phyloP scores from a whole-genome alignment of 495 filamentous ascomycete species.

The Neurospora sp. region DNA sequence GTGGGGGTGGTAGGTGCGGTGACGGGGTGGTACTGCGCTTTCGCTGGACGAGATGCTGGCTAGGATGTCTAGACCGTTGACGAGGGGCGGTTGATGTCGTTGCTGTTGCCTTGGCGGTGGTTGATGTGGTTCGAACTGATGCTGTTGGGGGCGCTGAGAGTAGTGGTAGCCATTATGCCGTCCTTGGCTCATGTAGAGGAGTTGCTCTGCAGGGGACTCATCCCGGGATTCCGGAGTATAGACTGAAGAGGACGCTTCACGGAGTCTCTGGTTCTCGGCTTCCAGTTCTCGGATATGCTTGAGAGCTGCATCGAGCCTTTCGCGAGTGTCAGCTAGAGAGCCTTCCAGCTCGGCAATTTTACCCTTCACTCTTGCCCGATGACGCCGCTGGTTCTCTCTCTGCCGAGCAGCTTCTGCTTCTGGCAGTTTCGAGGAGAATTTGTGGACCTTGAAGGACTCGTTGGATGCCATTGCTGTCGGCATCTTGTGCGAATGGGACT shows the following conservation, averaged over 20 bases:
- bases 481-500: not conserved
- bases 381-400: constrained; percentile 24
- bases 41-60: not conserved
- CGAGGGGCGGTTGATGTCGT: not conserved
- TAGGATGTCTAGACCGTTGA: not conserved
- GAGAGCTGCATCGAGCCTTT: constrained; percentile 12
- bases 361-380: constrained; percentile 21
- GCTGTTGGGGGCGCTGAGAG: not conserved
- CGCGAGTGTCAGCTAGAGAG: constrained; percentile 6
- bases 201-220: not conserved
- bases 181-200: not conserved
- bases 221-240: not conserved
- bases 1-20: not conserved
- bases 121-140: not conserved
- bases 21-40: not conserved
- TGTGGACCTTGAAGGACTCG: constrained; percentile 5
- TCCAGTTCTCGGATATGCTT: constrained; percentile 9
- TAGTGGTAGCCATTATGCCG: not conserved
- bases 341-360: constrained; percentile 16
- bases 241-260: not conserved
- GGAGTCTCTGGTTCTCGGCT: constrained; percentile 12
- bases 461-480: not conserved
- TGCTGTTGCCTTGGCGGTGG: not conserved
- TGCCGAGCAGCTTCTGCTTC: constrained; percentile 16
- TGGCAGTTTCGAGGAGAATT: constrained; percentile 17